Evolutionary conservation across 345 rosid genomes (phyloP).

Genomic region (Populus davidiana): DNA sequence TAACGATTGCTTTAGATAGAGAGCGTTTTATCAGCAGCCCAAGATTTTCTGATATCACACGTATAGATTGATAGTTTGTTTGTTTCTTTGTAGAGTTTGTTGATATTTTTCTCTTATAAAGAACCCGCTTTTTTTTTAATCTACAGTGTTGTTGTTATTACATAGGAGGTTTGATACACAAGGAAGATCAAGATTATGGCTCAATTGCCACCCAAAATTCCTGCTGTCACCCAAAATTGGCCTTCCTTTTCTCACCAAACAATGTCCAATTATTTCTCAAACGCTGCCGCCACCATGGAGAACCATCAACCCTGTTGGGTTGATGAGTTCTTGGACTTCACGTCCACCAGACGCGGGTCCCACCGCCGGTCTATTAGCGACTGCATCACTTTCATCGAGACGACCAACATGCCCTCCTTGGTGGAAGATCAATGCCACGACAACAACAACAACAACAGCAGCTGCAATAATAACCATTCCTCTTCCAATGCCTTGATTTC

Average conservation of each 20-base stretch:
- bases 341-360: conserved; percentile 56
- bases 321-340: conserved; percentile 87
- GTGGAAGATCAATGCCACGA: conserved; percentile 24
- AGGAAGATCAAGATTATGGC: conserved; percentile 9
- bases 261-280: conserved; percentile 22
- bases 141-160: neutral
- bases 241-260: conserved; percentile 41
- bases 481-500: conserved; percentile 7
- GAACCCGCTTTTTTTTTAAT: neutral
- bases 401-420: conserved; percentile 21
- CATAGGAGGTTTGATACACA: neutral
- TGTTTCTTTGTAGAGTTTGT: neutral
- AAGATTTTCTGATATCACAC: neutral
- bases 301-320: conserved; percentile 55
- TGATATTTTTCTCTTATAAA: neutral
- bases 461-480: neutral
- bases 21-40: neutral
- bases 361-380: conserved; percentile 90
- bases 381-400: conserved; percentile 68
- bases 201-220: conserved; percentile 21
- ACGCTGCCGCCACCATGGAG: neutral
- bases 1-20: too few species aligned
- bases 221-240: conserved; percentile 28
- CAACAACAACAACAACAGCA: neutral
- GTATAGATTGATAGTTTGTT: too few species aligned